Percentiles rank a stretch among this genome's conserved stretches.
Conservation (phyloP, 2,329 filamentous ascomycete species). For the Diaporthe helianthi region DNA sequence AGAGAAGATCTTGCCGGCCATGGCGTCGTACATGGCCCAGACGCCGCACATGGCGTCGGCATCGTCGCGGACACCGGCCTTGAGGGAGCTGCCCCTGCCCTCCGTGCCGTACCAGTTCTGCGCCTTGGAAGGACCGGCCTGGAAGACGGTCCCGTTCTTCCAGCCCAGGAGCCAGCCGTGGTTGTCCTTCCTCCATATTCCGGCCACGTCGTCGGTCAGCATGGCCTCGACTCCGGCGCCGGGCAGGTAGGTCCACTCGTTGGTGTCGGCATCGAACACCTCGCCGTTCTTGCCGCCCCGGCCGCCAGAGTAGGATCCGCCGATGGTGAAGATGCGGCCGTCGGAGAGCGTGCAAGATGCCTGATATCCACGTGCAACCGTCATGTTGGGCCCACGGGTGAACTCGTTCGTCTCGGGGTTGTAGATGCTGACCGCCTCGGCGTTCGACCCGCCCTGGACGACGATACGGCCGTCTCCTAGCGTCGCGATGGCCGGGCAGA, state of each 20-base stretch:
- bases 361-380: conserved; percentile 59
- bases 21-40: conserved; percentile 65
- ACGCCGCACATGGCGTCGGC: conserved; percentile 62
- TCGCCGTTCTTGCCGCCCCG: conserved; percentile 62
- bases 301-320: conserved; percentile 60
- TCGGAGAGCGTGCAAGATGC: conserved; percentile 56
- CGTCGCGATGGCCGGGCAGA: conserved; percentile 61
- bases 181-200: conserved; percentile 56
- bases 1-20: conserved; percentile 62
- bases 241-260: conserved; percentile 54
- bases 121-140: conserved; percentile 59
- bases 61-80: conserved; percentile 52
- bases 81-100: conserved; percentile 48
- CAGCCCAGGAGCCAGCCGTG: conserved; percentile 62
- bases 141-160: conserved; percentile 53
- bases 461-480: conserved; percentile 57
- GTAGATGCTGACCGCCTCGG: conserved; percentile 48
- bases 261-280: conserved; percentile 53
- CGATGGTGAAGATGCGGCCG: conserved; percentile 64
- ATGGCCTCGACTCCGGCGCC: conserved; percentile 55
- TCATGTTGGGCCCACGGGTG: conserved; percentile 50
- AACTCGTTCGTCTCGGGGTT: conserved; percentile 48
- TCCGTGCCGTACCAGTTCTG: conserved; percentile 65
- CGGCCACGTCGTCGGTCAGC: conserved; percentile 54
- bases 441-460: conserved; percentile 53